phyloP scores from a whole-genome alignment of 192 early-diverging fungal genomes.

The Coemansia reversa region DNA sequence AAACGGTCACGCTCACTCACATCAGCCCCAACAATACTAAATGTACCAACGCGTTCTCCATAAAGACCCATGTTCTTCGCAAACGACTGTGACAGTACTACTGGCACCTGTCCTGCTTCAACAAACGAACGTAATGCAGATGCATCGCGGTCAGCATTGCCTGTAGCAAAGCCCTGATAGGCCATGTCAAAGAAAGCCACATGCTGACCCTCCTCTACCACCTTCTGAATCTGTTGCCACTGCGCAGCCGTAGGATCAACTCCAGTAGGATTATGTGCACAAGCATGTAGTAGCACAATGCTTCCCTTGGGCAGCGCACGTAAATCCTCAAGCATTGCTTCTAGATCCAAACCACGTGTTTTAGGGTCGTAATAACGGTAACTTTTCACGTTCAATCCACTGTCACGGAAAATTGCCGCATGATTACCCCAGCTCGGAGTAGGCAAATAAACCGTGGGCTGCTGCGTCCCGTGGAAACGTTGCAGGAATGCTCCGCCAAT shows the following conservation, averaged over 20 bases:
- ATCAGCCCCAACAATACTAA: slow-evolving; percentile 77
- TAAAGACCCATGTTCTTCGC: slow-evolving; percentile 99
- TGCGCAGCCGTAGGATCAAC: slow-evolving; percentile 93
- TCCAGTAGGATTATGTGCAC: slow-evolving; percentile 99
- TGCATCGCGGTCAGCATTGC: slow-evolving; percentile 83
- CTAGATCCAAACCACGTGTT: slow-evolving; percentile 92
- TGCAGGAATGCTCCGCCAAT: no score
- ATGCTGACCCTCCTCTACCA: slow-evolving; percentile 77
- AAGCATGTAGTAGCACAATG: slow-evolving; percentile 93
- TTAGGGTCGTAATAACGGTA: slow-evolving; percentile 95
- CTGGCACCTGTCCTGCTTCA: slow-evolving; percentile 63
- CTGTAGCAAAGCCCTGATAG: slow-evolving; percentile 99
- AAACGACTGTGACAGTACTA: slow-evolving; percentile 92
- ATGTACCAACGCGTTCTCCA: slow-evolving; percentile 93
- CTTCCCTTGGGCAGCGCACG: slow-evolving; percentile 83
- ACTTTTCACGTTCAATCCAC: slow-evolving; percentile 79
- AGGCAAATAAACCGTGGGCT: slow-evolving; percentile 83
- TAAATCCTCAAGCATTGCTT: slow-evolving; percentile 88
- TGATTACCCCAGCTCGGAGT: slow-evolving; percentile 99
- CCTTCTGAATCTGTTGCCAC: slow-evolving; percentile 84
- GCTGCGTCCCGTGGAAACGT: slow-evolving; percentile 75
- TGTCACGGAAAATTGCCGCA: slow-evolving; percentile 85
- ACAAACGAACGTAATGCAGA: slow-evolving; percentile 94
- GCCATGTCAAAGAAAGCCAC: slow-evolving; percentile 99
- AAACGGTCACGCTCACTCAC: slow-evolving; percentile 76